Base-by-base conservation (phyloP, 306 rosid genomes). In the Fragaria vesca region DNA sequence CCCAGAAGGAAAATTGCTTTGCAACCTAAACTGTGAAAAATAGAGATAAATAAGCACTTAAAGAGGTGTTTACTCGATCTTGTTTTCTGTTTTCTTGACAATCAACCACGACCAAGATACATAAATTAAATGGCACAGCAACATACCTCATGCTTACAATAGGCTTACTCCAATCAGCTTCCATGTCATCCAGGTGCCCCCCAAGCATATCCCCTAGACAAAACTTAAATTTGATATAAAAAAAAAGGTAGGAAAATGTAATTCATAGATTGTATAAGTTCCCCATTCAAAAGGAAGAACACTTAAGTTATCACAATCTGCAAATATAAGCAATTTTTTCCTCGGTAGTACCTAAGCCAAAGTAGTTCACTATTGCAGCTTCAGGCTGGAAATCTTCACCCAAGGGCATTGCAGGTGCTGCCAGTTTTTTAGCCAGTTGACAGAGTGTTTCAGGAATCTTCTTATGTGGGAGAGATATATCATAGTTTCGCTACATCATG, bases 181-280 rank as follows among this genome's bases (percentile, higher is more conserved):
- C 99, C 97, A 93, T 95, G 85, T 93, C 98, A 85, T 95, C 97
- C 78, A 95, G 96, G 87, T 95, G 97, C 72, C 97, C 98, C 34
- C 98, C 97, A 38, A 95, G 89, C 24, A 89, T 81, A 84, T 95
- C 99, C 32, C 97, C 94, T 91, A 66, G 66, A n/a, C 24, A 28
- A 52, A 80, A 38, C 74, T 51, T 34, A 1, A 6, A 21, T n/a
- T 38, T 48, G 45, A 51, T 55, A 28, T 74, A 43, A 7, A 43
- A 8, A 73, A 77, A 66, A 65, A 55, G 15, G 67, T 71, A 77
- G 57, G 43, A 68, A 70, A 26, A 82, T 26, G 4, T 54, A 50
- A 70, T 42, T 51, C 13, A 43, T 73, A 42, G 26, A 38, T 21
- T 24, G 68, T 71, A 58, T 34, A n/a, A 67, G 34, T 52, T 34